Evolutionary conservation across 768 basidiomycete genomes (phyloP).

Genomic region (Phylloporus sp.): DNA sequence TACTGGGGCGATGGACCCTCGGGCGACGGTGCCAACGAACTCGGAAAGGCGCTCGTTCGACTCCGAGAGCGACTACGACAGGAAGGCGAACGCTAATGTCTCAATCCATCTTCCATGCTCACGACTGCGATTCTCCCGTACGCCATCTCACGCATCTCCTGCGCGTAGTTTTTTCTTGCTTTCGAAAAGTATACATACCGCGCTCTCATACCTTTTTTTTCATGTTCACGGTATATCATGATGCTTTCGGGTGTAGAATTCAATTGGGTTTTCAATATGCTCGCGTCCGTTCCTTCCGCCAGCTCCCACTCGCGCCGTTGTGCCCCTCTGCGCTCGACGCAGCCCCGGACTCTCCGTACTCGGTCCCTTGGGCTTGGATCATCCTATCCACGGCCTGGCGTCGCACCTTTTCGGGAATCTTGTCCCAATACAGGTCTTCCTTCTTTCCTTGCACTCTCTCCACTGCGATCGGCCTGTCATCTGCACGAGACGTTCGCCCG

Average conservation of each 20-base stretch:
- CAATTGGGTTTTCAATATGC: background rate
- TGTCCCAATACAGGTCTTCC: conserved; percentile 75
- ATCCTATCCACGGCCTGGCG: conserved; percentile 54
- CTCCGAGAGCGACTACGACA: conserved; percentile 46
- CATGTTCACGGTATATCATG: conserved; percentile 2
- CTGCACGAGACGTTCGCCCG: conserved; percentile 29
- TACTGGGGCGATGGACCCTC: conserved; percentile 62
- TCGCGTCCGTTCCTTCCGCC: conserved; percentile 18
- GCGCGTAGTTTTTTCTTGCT: background rate
- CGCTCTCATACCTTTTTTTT: background rate
- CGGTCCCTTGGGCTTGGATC: conserved; percentile 1
- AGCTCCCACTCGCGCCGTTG: background rate
- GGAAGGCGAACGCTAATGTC: conserved; percentile 21
- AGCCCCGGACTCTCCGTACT: background rate
- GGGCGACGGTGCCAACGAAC: conserved; percentile 53
- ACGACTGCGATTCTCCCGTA: background rate
- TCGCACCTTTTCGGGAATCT: conserved; percentile 69
- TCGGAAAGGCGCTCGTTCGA: conserved; percentile 54
- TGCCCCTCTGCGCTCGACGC: background rate
- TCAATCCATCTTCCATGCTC: too few species aligned
- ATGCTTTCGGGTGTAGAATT: background rate
- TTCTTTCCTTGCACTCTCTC: conserved; percentile 59
- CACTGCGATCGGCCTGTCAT: conserved; percentile 33
- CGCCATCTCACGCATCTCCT: background rate
- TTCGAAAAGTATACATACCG: background rate